Percentiles rank a stretch among this genome's conserved stretches.
Evolutionary conservation across 2,329 filamentous ascomycete genomes (phyloP).

Genomic region (Aspergillus fumigatiaffinis): DNA sequence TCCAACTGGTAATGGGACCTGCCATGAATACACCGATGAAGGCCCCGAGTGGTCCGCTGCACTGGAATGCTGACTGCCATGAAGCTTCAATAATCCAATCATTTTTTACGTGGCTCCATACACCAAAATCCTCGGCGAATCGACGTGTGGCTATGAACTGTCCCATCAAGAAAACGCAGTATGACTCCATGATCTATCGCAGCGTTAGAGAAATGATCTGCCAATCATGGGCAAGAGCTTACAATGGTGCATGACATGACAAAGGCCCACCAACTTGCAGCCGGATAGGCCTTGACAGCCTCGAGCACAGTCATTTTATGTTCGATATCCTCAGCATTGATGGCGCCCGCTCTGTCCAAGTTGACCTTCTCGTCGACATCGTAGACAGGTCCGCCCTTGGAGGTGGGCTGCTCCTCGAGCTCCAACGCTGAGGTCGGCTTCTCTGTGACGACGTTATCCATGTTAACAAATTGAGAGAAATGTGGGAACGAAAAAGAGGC

Average conservation of each 20-base stretch:
- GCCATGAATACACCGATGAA: constrained; percentile 49
- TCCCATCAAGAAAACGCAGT: constrained; percentile 59
- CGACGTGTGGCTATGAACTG: constrained; percentile 53
- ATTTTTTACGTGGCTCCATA: no score
- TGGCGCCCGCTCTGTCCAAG: constrained; percentile 24
- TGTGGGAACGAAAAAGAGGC: no score
- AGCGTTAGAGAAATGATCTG: constrained; percentile 18
- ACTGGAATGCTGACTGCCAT: no score
- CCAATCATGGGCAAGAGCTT: constrained; percentile 25
- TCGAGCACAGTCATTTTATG: constrained; percentile 45
- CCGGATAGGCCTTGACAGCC: constrained; percentile 51
- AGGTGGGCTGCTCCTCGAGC: no score
- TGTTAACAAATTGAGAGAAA: no score
- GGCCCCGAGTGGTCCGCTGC: constrained; percentile 48
- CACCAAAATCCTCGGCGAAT: constrained; percentile 33
- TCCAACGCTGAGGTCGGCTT: no score
- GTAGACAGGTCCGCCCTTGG: no score
- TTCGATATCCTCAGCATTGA: constrained; percentile 55
- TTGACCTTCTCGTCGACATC: no score
- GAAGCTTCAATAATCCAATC: no score
- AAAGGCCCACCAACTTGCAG: constrained; percentile 54
- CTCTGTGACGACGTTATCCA: no score
- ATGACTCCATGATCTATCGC: constrained; percentile 61
- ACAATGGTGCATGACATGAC: constrained; percentile 56
- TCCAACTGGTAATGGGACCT: constrained; percentile 53